These are phyloP conservation scores for Alternaria conjuncta DNA, from an alignment of 2,329 filamentous ascomycete genomes.

Conservation along the genomic window DNA sequence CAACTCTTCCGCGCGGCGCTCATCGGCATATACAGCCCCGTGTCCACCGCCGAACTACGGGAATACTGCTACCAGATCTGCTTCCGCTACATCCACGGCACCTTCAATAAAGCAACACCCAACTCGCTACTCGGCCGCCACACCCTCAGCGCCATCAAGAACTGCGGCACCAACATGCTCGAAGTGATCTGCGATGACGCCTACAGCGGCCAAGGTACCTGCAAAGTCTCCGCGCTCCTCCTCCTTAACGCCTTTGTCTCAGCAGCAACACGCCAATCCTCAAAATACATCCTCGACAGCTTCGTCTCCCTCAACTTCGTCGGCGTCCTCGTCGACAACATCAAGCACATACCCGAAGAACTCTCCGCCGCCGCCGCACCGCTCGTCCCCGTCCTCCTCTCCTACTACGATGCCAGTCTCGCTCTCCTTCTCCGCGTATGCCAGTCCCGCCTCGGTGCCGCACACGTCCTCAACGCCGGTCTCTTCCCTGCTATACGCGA, in stretches of 20 bases:
- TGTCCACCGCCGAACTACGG: conserved; percentile 73
- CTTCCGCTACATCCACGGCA: conserved; percentile 80
- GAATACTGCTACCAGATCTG: conserved; percentile 91
- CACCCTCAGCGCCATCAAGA: conserved; percentile 73
- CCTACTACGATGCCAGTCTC: conserved; percentile 75
- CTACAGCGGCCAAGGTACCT: conserved; percentile 79
- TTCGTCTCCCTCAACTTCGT: conserved; percentile 90
- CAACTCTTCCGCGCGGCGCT: conserved; percentile 90
- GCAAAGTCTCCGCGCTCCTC: conserved; percentile 84
- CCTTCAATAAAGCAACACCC: conserved; percentile 56
- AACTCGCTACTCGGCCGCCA: conserved; percentile 51
- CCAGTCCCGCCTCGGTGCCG: conserved; percentile 83
- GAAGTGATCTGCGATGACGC: conserved; percentile 93
- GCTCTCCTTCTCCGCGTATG: conserved; percentile 83
- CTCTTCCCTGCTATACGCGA: conserved; percentile 81
- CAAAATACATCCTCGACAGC: conserved; percentile 76
- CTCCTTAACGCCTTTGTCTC: conserved; percentile 80
- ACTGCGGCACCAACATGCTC: conserved; percentile 80
- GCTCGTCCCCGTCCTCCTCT: conserved; percentile 62
- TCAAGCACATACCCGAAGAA: conserved; percentile 78
- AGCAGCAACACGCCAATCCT: conserved; percentile 74
- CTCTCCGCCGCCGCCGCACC: conserved; percentile 48
- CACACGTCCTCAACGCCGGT: conserved; percentile 85
- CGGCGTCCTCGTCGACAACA: conserved; percentile 84
- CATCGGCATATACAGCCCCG: conserved; percentile 76